Evolutionary conservation across 169 alveolate species (phyloP), one percentile per base, ranked within the genome.

Genomic region (Besnoitia besnoiti): DNA sequence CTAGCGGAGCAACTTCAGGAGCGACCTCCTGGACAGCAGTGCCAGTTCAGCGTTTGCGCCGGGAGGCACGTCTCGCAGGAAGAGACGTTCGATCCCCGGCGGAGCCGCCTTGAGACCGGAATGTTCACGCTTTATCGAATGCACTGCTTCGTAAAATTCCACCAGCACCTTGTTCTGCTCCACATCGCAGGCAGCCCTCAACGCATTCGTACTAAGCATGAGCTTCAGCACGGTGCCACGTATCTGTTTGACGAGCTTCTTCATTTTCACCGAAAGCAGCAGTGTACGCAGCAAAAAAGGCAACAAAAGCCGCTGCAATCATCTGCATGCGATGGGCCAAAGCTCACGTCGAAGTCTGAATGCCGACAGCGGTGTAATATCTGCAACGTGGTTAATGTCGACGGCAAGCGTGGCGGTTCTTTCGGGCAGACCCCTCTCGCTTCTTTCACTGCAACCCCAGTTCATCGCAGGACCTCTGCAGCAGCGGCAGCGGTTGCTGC

Each of bases 71-170:
- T 30, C 30, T 27, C 59, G 37, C n/a, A 8, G 21, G 87, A 1
- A 39, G 87, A 40, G n/a, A 77, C 87, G 5, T 35, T 77, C 49
- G 87, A 77, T 77, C 59, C 87, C 14, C 87, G 87, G 4, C 59
- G 87, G 44, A 77, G 87, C 30, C 49, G 47, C 37, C 35, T 77
- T n/a, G 87, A 39, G n/a, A 27, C 50, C 12, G 59, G 59, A n/a
- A 77, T 77, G 19, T 77, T 77, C 59, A 77, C 87, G 5, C 87
- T 77, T 39, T 77, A 77, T 44, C 87, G 87, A 30, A 77, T 77
- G 87, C 87, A 77, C 87, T 77, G 61, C n/a, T 77, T 77, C 55
- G 59, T 77, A 27, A 24, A 0, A 35, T 35, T 40, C 44, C 87
- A 77, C 35, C 87, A 27, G 55, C 87, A 77, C 49, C 14, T 77